Conservation (phyloP, 768 basidiomycete genomes). For the Termitomyces sp. region DNA sequence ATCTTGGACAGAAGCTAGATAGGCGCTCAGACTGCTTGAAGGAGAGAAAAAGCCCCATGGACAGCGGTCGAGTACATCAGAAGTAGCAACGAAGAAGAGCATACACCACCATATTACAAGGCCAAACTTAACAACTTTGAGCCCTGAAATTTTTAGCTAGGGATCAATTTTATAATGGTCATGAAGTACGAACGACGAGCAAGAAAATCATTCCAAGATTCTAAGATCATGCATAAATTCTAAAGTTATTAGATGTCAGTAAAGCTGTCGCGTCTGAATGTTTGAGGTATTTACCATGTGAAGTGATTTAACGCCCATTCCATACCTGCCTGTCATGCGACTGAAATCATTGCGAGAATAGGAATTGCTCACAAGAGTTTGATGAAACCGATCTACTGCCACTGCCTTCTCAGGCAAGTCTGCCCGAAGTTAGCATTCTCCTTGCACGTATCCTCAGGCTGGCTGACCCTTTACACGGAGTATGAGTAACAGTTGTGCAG, state of each 20-base stretch:
- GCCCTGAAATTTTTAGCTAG: background rate
- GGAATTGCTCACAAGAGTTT: slow-evolving; percentile 53
- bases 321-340: slow-evolving; percentile 15
- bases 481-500: slow-evolving; percentile 37
- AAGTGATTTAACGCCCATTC: slow-evolving; percentile 40
- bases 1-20: background rate
- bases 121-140: background rate
- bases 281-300: background rate
- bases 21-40: background rate
- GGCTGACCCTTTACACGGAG: slow-evolving; percentile 42
- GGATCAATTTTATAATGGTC: background rate
- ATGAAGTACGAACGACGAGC: background rate
- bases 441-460: slow-evolving; percentile 32
- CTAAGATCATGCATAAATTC: background rate
- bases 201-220: background rate
- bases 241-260: no score
- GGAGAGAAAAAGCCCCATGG: background rate
- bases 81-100: background rate
- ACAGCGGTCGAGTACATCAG: background rate
- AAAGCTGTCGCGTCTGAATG: background rate
- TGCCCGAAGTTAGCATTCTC: slow-evolving; percentile 50
- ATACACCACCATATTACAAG: background rate
- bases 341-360: slow-evolving; percentile 67
- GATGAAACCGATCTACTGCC: slow-evolving; percentile 53
- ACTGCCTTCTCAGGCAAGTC: slow-evolving; percentile 53